phyloP scores from a whole-genome alignment of 257 asterid genomes.

The Eucommia ulmoides region DNA sequence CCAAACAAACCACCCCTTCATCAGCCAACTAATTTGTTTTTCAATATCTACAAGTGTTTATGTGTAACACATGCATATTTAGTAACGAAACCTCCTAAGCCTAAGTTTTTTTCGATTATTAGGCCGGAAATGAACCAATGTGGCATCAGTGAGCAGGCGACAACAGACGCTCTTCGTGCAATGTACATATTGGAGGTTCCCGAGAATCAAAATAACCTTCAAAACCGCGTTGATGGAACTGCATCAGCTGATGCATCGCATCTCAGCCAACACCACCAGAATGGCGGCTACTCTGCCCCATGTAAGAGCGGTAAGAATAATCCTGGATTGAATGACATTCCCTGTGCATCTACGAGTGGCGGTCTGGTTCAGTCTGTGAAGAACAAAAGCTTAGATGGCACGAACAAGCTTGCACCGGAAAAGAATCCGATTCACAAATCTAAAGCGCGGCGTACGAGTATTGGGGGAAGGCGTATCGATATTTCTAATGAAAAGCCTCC shows the following conservation, averaged over 20 bases:
- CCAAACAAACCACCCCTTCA: too few relatives aligned
- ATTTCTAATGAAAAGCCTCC: too few relatives aligned
- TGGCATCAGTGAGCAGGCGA: slow-evolving; percentile 56
- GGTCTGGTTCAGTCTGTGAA: slow-evolving; percentile 19
- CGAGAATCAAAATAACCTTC: slow-evolving; percentile 30
- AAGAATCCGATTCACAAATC: slow-evolving; percentile 20
- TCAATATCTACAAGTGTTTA: not conserved
- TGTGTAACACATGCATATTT: not conserved
- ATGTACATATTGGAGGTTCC: slow-evolving; percentile 30
- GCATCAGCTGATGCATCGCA: slow-evolving; percentile 22
- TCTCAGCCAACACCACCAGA: slow-evolving; percentile 18
- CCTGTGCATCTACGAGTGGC: slow-evolving; percentile 15
- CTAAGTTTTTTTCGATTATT: slow-evolving; percentile 16
- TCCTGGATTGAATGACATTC: slow-evolving; percentile 35
- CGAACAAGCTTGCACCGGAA: slow-evolving; percentile 31
- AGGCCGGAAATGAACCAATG: slow-evolving; percentile 92
- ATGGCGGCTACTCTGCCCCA: slow-evolving; percentile 14
- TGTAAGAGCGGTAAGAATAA: slow-evolving; percentile 33
- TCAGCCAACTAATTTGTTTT: too few relatives aligned
- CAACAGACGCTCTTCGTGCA: slow-evolving; percentile 51
- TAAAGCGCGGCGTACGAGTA: slow-evolving; percentile 22
- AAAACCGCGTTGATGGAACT: slow-evolving; percentile 26
- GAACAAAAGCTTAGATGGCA: slow-evolving; percentile 30
- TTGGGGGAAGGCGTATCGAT: too few relatives aligned
- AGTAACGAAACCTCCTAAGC: not conserved